phyloP scores from a whole-genome alignment of 441 rosid genomes.

The Bocquillonia castaneifolia region DNA sequence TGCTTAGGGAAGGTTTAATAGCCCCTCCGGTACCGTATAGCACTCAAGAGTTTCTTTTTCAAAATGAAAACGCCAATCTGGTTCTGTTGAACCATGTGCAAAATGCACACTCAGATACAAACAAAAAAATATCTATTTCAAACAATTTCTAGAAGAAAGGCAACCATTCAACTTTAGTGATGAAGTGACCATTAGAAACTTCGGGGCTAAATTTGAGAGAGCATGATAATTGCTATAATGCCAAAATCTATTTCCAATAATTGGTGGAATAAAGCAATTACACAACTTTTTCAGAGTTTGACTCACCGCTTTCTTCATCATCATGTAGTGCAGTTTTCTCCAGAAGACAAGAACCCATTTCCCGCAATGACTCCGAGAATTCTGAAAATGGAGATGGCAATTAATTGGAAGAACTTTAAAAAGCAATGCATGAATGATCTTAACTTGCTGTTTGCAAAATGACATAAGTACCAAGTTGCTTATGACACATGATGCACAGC shows the following conservation, averaged over 20 bases:
- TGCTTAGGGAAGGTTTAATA: neutral
- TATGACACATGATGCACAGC: neutral
- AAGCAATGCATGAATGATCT: neutral
- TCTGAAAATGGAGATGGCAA: conserved; percentile 41
- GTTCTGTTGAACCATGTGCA: neutral
- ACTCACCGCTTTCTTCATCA: conserved; percentile 70
- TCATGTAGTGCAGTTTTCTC: conserved; percentile 63
- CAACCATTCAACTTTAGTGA: neutral
- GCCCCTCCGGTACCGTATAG: conserved; percentile 6
- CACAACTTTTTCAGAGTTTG: neutral
- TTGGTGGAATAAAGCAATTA: neutral
- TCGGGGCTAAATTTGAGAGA: conserved; percentile 8
- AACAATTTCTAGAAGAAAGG: neutral
- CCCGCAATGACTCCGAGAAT: conserved; percentile 90
- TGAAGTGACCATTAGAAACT: neutral
- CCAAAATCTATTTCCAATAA: conserved; percentile 4
- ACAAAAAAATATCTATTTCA: neutral
- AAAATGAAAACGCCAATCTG: neutral
- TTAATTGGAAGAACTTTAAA: conserved; percentile 12
- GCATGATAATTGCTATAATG: neutral
- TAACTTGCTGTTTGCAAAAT: neutral
- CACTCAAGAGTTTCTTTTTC: neutral
- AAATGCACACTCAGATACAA: neutral
- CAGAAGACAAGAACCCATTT: conserved; percentile 85
- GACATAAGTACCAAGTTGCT: neutral